A percentile compares a stretch with the other conserved stretches of the same genome.
Evolutionary conservation across 768 basidiomycete species (phyloP).

Genomic region (Rhodosporidiobolus sp.): DNA sequence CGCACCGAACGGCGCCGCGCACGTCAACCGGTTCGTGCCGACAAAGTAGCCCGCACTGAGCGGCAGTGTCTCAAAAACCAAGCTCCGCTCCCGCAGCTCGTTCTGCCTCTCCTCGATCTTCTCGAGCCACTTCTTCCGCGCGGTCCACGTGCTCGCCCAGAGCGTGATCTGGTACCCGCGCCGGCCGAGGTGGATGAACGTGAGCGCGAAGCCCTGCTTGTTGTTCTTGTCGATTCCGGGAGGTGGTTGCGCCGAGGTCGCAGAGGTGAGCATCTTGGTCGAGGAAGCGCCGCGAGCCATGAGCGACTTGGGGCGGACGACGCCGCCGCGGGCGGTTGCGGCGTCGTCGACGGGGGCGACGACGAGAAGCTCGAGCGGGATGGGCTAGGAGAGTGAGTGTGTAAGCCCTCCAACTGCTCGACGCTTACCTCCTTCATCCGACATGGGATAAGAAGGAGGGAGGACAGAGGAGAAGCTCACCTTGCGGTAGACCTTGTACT

Average conservation of each 20-base stretch:
- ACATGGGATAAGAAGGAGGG: too few relatives aligned
- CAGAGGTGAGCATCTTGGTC: slow-evolving; percentile 26
- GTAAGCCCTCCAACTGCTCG: neutral
- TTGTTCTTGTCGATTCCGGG: slow-evolving; percentile 50
- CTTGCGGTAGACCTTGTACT: slow-evolving; percentile 86
- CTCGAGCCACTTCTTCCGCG: slow-evolving; percentile 92
- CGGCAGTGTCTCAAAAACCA: slow-evolving; percentile 77
- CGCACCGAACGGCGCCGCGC: slow-evolving; percentile 83
- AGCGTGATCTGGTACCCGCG: slow-evolving; percentile 87
- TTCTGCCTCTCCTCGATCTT: slow-evolving; percentile 85
- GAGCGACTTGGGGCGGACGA: slow-evolving; percentile 45
- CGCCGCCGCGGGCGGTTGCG: slow-evolving; percentile 39
- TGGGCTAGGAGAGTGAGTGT: slow-evolving; percentile 65
- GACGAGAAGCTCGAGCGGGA: slow-evolving; percentile 86
- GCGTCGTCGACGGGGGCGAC: slow-evolving; percentile 68
- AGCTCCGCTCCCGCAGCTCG: slow-evolving; percentile 72
- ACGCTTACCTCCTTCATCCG: neutral
- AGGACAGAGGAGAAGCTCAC: slow-evolving; percentile 44
- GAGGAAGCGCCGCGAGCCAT: slow-evolving; percentile 42
- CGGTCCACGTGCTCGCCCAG: slow-evolving; percentile 80
- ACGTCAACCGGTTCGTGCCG: slow-evolving; percentile 81
- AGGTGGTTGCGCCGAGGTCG: slow-evolving; percentile 20
- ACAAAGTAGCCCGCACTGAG: slow-evolving; percentile 86
- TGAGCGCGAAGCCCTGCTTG: slow-evolving; percentile 86
- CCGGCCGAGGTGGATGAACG: slow-evolving; percentile 87